Evolutionary conservation across 75 land plant species (phyloP), one percentile per base, ranked within the genome.

Genomic region (Selaginella tamariscina): DNA sequence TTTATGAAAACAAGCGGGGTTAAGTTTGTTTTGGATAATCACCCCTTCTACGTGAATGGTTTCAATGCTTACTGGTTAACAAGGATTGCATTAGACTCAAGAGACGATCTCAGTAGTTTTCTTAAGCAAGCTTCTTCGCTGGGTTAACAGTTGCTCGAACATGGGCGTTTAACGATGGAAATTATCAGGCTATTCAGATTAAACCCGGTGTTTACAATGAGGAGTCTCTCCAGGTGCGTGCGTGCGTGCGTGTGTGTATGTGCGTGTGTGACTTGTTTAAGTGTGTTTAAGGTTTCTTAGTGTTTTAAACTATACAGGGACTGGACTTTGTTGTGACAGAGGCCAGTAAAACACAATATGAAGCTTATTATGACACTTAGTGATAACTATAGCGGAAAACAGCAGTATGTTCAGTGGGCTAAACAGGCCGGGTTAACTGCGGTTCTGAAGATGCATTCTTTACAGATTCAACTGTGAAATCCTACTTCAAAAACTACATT

Each of bases 321-420:
- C 70, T 89, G 68, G 94, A 89, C 68, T 89, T 78, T 75, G 94
- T 80, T 30, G 70, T 89, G 0, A 39, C 77, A 21, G 86, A 89
- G 33, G 94, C 86, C 32, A 65, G 66, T 24, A n/a, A 81, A 65
- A 28, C 30, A 79, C 56, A 75, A 75, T 27, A 72, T 84, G 18
- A 67, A 68, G 27, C 72, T 86, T 56, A 80, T 89, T 2, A 55
- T 89, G 64, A 84, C 82, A 68, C 56, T 89, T 15, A 77, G 68
- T 56, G 82, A 86, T 66, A n/a, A n/a, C 49, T 39, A 39, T 39
- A 15, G 49, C 5, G 49, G 49, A 39, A 39, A 39, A 15, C 49
- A 5, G 49, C 49, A 39, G 49, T 39, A 39, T 39, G 49, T 15
- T 5, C 49, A 39, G 15, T 39, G 49, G 49, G 49, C 49, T 39